phyloP scores from a whole-genome alignment of 139 green algal genomes.

The Chlorella vulgaris region DNA sequence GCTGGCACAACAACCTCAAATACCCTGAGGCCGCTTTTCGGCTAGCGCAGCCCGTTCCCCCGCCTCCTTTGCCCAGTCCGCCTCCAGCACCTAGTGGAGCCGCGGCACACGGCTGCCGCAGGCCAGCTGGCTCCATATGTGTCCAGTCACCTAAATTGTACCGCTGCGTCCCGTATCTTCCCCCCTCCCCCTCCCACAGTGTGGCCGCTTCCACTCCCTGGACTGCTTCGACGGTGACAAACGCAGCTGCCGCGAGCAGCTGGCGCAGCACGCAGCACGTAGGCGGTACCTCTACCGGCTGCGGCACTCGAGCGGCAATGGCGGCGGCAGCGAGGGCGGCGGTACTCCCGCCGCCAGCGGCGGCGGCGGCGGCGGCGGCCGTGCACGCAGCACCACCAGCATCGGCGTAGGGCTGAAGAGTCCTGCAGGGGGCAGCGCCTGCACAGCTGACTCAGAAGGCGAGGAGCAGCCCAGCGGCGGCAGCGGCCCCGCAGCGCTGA shows the following conservation, averaged over 20 bases:
- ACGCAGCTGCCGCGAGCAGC: slow-evolving; percentile 21
- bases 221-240: slow-evolving; percentile 10
- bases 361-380: background rate
- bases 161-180: background rate
- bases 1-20: background rate
- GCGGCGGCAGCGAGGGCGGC: background rate
- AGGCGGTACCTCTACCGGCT: slow-evolving; percentile 6
- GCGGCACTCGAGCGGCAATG: background rate
- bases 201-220: slow-evolving; percentile 25
- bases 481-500: background rate
- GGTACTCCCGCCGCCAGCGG: too few species aligned
- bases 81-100: too few species aligned
- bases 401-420: background rate
- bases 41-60: background rate
- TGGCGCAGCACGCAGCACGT: slow-evolving; percentile 17
- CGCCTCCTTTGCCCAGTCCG: too few species aligned
- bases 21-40: background rate
- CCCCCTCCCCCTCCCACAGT: background rate
- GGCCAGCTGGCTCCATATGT: too few species aligned
- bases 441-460: background rate
- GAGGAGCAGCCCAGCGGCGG: background rate
- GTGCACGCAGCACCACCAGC: background rate
- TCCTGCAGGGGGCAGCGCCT: background rate
- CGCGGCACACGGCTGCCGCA: background rate
- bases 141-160: background rate